These are phyloP conservation scores for Leishmania lainsoni DNA, from an alignment of 208 protist genomes.

Conservation along the genomic window DNA sequence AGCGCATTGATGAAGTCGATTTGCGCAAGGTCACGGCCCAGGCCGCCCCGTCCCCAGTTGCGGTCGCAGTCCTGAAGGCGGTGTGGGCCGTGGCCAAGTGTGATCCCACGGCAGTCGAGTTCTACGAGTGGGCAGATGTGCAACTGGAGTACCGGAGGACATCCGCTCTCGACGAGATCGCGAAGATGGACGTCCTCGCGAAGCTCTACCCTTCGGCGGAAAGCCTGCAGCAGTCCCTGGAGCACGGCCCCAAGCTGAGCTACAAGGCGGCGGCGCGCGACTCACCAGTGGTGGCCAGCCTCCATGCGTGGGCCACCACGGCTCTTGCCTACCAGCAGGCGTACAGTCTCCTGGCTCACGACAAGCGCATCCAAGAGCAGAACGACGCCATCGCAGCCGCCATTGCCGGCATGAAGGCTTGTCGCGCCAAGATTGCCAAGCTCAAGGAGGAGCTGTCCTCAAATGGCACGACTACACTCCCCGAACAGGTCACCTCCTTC, in stretches of 20 bases:
- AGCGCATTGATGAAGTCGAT: slow-evolving; percentile 51
- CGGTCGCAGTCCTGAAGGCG: slow-evolving; percentile 61
- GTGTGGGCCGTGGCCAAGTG: slow-evolving; percentile 54
- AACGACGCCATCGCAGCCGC: slow-evolving; percentile 57
- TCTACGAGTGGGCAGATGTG: slow-evolving; percentile 64
- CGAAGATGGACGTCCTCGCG: slow-evolving; percentile 51
- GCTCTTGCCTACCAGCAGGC: slow-evolving; percentile 71
- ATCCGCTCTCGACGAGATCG: slow-evolving; percentile 35
- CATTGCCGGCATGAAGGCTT: slow-evolving; percentile 67
- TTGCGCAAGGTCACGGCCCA: slow-evolving; percentile 60
- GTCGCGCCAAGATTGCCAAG: slow-evolving; percentile 61
- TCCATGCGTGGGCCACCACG: slow-evolving; percentile 65
- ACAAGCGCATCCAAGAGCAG: slow-evolving; percentile 65
- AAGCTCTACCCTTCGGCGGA: slow-evolving; percentile 46
- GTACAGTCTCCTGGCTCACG: slow-evolving; percentile 49
- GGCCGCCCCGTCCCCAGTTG: slow-evolving; percentile 50
- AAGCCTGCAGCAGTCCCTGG: slow-evolving; percentile 30
- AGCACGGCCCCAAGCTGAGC: slow-evolving; percentile 41
- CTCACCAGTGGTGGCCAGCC: slow-evolving; percentile 41
- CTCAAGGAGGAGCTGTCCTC: slow-evolving; percentile 61
- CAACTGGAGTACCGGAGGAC: slow-evolving; percentile 60
- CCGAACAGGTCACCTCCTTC: slow-evolving; percentile 64
- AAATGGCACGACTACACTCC: slow-evolving; percentile 19
- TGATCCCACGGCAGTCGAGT: slow-evolving; percentile 61
- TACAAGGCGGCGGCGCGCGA: slow-evolving; percentile 42